Base-by-base conservation (phyloP, 768 basidiomycete genomes). In the Mycena kentingensis region DNA sequence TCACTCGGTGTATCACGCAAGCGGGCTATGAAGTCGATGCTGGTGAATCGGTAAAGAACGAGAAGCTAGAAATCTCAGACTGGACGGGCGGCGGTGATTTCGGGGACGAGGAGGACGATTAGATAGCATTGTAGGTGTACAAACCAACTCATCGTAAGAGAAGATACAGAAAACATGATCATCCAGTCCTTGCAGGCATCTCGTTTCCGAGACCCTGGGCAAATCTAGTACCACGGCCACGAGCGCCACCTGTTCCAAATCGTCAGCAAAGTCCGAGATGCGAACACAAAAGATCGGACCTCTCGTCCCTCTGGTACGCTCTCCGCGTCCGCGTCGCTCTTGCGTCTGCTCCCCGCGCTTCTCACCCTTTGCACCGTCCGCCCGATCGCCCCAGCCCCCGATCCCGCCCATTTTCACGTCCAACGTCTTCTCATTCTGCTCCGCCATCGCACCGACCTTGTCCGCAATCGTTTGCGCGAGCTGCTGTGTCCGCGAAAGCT, bases 391-490 rank as follows among this genome's bases (percentile, higher is more conserved):
- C 87, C 87, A 88, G 7, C 76, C 78, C 31, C 75, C 68, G 31
- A 74, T 70, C 4, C 81, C 81, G 45, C 93, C 92, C 60, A 94
- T 82, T 68, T 93, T 95, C 59, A 77, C 65, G 67, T 97, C 94
- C 39, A 97, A 72, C 1, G 82, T 75, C 75, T 95, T 96, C 71
- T 98, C 94, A 63, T 93, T 96, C 61, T 90, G 88, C 64, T 98
- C 94, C 5, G 94, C 85, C 82, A 98, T 78, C 18, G 80, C 77
- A 22, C 80, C 84, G 18, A 95, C 80, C 70, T 92, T 91, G 62
- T 98, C 95, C 5, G 96, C 88, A 36, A 99, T 80, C 34, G 83
- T 81, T 63, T 89, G 88, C 2, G 92, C 87, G n/a, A 98, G 77
- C 67, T 93, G 88, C 69, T 99, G 97, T 3, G 88, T 77, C 39